Conservation (phyloP, 345 rosid genomes). For the Moricandia moricandioides region DNA sequence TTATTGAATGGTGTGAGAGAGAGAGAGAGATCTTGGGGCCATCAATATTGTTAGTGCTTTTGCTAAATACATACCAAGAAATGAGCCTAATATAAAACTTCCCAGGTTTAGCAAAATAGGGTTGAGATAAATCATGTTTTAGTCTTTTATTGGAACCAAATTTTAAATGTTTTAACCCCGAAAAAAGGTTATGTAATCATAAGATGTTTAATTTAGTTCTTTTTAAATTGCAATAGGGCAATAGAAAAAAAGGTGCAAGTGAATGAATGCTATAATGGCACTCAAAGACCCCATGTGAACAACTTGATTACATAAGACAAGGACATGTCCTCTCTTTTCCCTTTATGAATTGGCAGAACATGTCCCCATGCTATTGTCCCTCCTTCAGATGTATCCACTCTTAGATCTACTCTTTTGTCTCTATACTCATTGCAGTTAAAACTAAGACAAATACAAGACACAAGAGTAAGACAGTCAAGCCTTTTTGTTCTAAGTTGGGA, state of each 20-base stretch:
- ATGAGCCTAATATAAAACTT: conserved; percentile 13
- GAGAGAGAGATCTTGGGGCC: conserved; percentile 39
- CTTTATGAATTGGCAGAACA: conserved; percentile 39
- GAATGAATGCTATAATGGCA: conserved; percentile 19
- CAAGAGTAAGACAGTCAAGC: neutral
- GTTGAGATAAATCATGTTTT: conserved; percentile 1
- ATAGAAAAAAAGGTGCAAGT: neutral
- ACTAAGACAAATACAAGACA: neutral
- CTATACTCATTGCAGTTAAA: conserved; percentile 13
- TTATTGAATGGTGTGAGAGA: neutral
- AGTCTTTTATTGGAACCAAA: neutral
- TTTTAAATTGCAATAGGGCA: neutral
- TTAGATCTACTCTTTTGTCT: conserved; percentile 33
- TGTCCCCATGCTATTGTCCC: conserved; percentile 37
- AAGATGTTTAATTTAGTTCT: neutral
- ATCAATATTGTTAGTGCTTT: neutral
- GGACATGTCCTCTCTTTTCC: conserved; percentile 29
- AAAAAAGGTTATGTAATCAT: conserved; percentile 10
- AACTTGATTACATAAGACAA: conserved; percentile 34
- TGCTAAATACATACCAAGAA: conserved; percentile 8
- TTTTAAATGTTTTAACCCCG: neutral
- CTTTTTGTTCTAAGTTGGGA: neutral
- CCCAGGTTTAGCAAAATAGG: neutral
- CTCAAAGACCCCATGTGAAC: conserved; percentile 37
- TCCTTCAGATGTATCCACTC: conserved; percentile 32